phyloP scores from a whole-genome alignment of 768 basidiomycete genomes.

The Holtermannia corniformis region DNA sequence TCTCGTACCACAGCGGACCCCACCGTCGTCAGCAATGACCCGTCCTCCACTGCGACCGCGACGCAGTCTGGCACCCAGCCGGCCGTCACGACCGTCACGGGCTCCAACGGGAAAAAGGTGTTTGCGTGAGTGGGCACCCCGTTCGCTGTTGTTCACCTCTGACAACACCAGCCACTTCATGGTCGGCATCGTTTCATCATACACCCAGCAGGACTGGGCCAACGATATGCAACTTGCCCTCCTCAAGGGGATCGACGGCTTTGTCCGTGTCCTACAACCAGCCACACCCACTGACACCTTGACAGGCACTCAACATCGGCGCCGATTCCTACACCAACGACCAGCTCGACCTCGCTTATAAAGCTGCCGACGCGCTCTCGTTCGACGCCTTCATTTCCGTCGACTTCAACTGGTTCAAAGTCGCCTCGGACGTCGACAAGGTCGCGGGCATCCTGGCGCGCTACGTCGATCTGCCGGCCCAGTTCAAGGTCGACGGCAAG shows the following conservation, averaged over 20 bases:
- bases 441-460: slow-evolving; percentile 21
- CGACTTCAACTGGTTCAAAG: slow-evolving; percentile 41
- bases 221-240: slow-evolving; percentile 31
- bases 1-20: no score
- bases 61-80: not conserved
- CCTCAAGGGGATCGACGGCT: slow-evolving; percentile 34
- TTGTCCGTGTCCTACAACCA: no score
- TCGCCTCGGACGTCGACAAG: slow-evolving; percentile 12
- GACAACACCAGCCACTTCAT: no score
- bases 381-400: slow-evolving; percentile 41
- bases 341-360: slow-evolving; percentile 37
- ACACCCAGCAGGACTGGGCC: slow-evolving; percentile 22
- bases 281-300: no score
- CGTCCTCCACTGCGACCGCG: not conserved
- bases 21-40: not conserved
- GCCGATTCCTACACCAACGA: slow-evolving; percentile 31
- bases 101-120: slow-evolving; percentile 21
- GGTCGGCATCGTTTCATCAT: slow-evolving; percentile 37
- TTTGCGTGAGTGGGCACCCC: no score
- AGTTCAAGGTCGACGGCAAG: slow-evolving; percentile 31
- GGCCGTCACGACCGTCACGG: not conserved
- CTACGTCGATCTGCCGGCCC: slow-evolving; percentile 21
- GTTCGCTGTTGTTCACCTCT: no score
- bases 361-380: slow-evolving; percentile 19
- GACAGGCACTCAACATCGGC: slow-evolving; percentile 40